Evolutionary conservation across 345 rosid genomes (phyloP).

Genomic region (Lumnitzera racemosa): DNA sequence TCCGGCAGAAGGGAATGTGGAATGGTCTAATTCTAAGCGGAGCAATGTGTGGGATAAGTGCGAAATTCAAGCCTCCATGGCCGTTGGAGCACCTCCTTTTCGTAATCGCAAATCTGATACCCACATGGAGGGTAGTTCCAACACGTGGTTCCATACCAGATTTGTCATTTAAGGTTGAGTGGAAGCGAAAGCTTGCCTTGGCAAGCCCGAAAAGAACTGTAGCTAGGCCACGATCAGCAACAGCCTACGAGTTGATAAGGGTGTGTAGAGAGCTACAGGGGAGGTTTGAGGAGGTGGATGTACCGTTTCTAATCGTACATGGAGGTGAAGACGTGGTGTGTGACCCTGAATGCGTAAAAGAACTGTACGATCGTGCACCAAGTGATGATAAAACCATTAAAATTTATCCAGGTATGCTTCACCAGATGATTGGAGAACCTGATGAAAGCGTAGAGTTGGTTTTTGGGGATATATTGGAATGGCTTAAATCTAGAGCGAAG

Average conservation of each 20-base stretch:
- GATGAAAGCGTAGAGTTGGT: slow-evolving; percentile 62
- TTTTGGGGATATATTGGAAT: slow-evolving; percentile 61
- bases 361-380: slow-evolving; percentile 54
- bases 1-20: slow-evolving; percentile 67
- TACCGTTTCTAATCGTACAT: slow-evolving; percentile 70
- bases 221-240: slow-evolving; percentile 73
- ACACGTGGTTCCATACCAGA: slow-evolving; percentile 73
- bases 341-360: slow-evolving; percentile 66
- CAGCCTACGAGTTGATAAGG: slow-evolving; percentile 70
- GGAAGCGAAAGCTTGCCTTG: slow-evolving; percentile 71
- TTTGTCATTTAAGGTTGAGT: slow-evolving; percentile 64
- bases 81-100: slow-evolving; percentile 74
- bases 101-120: slow-evolving; percentile 55
- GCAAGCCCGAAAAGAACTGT: slow-evolving; percentile 57
- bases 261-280: slow-evolving; percentile 67
- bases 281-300: slow-evolving; percentile 73
- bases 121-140: slow-evolving; percentile 86
- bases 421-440: slow-evolving; percentile 80
- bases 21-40: slow-evolving; percentile 75
- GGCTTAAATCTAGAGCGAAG: slow-evolving; percentile 55
- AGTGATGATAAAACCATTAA: slow-evolving; percentile 64
- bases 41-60: slow-evolving; percentile 93
- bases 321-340: slow-evolving; percentile 79
- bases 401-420: slow-evolving; percentile 81
- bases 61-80: slow-evolving; percentile 88